Conservation (phyloP, 257 asterid species). For the Lithospermum erythrorhizon region DNA sequence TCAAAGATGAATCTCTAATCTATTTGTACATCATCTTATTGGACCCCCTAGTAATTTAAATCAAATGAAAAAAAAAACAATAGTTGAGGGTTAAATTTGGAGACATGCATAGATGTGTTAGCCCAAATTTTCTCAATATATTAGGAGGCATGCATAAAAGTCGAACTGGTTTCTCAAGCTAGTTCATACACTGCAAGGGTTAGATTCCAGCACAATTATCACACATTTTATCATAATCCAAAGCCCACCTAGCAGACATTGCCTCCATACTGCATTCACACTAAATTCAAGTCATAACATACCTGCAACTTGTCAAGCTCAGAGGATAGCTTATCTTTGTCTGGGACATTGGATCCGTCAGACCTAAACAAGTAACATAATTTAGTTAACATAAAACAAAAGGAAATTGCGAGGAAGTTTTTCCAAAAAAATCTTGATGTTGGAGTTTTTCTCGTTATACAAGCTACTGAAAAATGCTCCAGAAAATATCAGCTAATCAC, state of each 20-base stretch:
- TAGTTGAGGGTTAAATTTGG: too few relatives aligned
- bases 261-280: too few relatives aligned
- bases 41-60: too few relatives aligned
- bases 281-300: conserved; percentile 11
- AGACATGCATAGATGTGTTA: too few relatives aligned
- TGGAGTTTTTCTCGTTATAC: not conserved
- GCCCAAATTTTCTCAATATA: not conserved
- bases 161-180: not conserved
- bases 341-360: conserved; percentile 26
- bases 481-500: not conserved
- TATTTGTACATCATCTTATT: too few relatives aligned
- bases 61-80: too few relatives aligned
- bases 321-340: conserved; percentile 30
- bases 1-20: too few relatives aligned
- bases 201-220: too few relatives aligned
- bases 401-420: not conserved
- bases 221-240: not conserved
- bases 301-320: conserved; percentile 73
- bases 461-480: not conserved
- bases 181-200: too few relatives aligned
- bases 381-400: not conserved
- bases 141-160: too few relatives aligned
- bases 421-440: too few relatives aligned
- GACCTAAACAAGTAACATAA: conserved; percentile 34
- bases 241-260: not conserved